A percentile compares a stretch with the other conserved stretches of the same genome.
phyloP scores from a whole-genome alignment of 1,139 yeast genomes.

The Groenewaldozyma sp. region DNA sequence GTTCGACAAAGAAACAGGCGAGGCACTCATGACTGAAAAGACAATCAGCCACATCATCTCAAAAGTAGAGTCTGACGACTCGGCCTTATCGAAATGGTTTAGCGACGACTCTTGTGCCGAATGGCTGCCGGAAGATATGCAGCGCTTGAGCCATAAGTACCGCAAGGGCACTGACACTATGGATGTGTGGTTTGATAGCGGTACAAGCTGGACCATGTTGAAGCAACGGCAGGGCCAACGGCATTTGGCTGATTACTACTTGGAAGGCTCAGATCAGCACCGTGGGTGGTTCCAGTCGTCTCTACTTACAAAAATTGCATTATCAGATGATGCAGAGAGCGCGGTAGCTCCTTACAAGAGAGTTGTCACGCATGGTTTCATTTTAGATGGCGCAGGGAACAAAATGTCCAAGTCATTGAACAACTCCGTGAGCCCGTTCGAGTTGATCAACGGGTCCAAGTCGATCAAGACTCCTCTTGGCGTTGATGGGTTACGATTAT shows the following conservation, averaged over 20 bases:
- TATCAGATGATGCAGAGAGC: conserved; percentile 17
- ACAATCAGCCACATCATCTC: conserved; percentile 47
- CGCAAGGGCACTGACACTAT: conserved; percentile 77
- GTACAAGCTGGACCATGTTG: conserved; percentile 80
- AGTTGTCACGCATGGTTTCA: conserved; percentile 88
- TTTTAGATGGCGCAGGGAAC: conserved; percentile 71
- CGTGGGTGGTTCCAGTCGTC: conserved; percentile 99
- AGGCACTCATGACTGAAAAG: conserved; percentile 45
- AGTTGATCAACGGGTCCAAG: conserved; percentile 52
- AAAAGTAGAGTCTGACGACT: conserved; percentile 35
- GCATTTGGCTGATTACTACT: conserved; percentile 56
- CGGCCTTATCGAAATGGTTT: conserved; percentile 38
- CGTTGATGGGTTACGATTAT: conserved; percentile 79
- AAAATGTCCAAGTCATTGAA: conserved; percentile 96
- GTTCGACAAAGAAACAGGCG: conserved; percentile 49
- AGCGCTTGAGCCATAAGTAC: conserved; percentile 32
- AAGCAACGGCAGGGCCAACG: conserved; percentile 30
- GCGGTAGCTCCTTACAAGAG: conserved; percentile 56
- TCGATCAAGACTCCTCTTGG: conserved; percentile 62
- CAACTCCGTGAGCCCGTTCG: conserved; percentile 59
- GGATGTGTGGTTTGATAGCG: conserved; percentile 99
- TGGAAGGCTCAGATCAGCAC: conserved; percentile 96
- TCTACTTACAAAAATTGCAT: conserved; percentile 63
- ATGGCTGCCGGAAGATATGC: conserved; percentile 57
- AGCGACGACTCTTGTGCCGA: conserved; percentile 43